Evolutionary conservation across 805 yeast genomes (phyloP), one percentile per base, ranked within the genome.

Genomic region (Candida nemodendra): DNA sequence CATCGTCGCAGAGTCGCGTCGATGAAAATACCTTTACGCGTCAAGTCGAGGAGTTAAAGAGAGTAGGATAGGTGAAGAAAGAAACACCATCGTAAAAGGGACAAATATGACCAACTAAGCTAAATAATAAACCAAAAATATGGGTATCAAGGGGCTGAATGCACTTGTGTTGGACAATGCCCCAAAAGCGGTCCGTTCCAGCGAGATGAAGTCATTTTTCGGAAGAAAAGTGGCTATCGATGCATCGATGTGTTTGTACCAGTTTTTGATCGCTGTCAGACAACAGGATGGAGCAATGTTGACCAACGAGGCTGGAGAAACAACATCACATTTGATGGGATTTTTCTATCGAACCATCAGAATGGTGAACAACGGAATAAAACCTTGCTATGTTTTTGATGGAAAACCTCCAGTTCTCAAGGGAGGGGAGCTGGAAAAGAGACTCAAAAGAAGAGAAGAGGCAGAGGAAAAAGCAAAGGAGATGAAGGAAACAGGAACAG

Each of bases 191-290:
- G 78, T 87, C 47, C 77, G 78, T 46, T 78, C 79, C 38, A 75
- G 78, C 40, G 96, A 88, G 48, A 82, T 91, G 68, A 91, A 91
- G 64, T 72, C 84, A 12, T 76, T 89, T 32, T 84, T 86, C 54
- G 99, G 99, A 1, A 71, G 98, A 30, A 93, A 93, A 67, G 95
- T 93, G n/a, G 99, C 99, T 42, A 90, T 93, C 43, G 91, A 85
- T 66, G 95, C 95, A 3, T 90, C 98, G 8, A 93, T 93, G 99
- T 88, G 95, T 49, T 71, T 93, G 27, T 93, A 93, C 59, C 99
- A 93, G 63, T 93, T 91, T 56, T 71, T 93, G 33, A 90, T 93
- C 56, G 97, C 98, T 0, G 99, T 93, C 4, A 76, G 99, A 57
- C 98, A 91, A 52, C 89, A 84, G 40, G 98, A 93, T 56, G 99